Percentiles rank a stretch among this genome's conserved stretches.
These are phyloP conservation scores for Sisymbrium irio DNA, from an alignment of 345 rosid species.

Conservation along the genomic window DNA sequence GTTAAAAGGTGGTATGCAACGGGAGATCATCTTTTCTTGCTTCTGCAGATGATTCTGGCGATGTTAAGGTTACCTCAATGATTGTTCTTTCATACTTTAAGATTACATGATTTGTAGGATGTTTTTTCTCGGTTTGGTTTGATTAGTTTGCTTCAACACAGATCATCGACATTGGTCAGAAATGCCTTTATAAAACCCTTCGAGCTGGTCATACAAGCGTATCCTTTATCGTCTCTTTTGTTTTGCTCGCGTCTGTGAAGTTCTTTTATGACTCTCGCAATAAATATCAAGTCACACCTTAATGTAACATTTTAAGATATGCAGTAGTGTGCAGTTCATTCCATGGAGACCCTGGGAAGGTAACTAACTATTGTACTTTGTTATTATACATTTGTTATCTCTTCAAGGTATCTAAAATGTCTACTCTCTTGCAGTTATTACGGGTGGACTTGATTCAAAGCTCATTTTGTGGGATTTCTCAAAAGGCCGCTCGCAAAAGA, in stretches of 20 bases:
- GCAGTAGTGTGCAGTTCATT: constrained; percentile 83
- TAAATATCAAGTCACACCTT: constrained; percentile 26
- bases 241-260: background rate
- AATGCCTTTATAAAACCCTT: constrained; percentile 70
- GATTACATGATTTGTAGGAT: background rate
- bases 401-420: background rate
- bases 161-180: constrained; percentile 76
- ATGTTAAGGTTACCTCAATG: constrained; percentile 56
- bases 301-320: constrained; percentile 51
- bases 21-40: constrained; percentile 76
- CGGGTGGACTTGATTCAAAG: constrained; percentile 92
- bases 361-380: constrained; percentile 14
- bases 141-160: constrained; percentile 31
- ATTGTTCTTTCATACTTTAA: too few relatives aligned
- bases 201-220: constrained; percentile 88
- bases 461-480: constrained; percentile 94
- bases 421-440: constrained; percentile 48
- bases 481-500: constrained; percentile 65
- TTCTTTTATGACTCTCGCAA: background rate
- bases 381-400: background rate
- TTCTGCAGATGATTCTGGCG: constrained; percentile 82
- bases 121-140: background rate
- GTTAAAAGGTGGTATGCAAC: constrained; percentile 46
- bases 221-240: constrained; percentile 45
- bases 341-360: constrained; percentile 99